Percentiles rank a stretch among this genome's conserved stretches.
These are phyloP conservation scores for Colletotrichum karsti DNA, from an alignment of 2,329 filamentous ascomycete genomes.

Conservation along the genomic window DNA sequence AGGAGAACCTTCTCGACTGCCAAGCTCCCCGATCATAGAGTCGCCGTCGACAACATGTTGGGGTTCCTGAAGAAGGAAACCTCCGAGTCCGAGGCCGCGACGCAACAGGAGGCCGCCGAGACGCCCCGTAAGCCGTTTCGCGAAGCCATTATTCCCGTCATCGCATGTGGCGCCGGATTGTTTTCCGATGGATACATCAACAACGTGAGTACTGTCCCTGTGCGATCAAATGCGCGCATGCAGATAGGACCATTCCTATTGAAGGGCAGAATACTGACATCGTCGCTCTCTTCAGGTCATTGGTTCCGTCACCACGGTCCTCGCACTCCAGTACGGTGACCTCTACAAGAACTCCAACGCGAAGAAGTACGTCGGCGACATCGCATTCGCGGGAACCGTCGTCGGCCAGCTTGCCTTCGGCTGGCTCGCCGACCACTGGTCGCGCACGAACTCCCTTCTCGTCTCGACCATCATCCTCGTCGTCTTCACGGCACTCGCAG, in stretches of 20 bases:
- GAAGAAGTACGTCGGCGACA: constrained; percentile 78
- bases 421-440: constrained; percentile 84
- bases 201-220: constrained; percentile 61
- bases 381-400: constrained; percentile 88
- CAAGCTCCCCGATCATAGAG: not conserved
- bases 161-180: constrained; percentile 88
- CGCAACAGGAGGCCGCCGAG: not conserved
- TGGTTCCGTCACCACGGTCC: constrained; percentile 83
- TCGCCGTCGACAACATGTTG: constrained; percentile 6
- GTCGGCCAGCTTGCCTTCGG: constrained; percentile 85
- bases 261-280: not conserved
- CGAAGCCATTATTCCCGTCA: constrained; percentile 65
- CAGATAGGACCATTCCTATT: rapidly evolving
- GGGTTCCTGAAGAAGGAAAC: constrained; percentile 1
- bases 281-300: constrained; percentile 69
- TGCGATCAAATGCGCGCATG: rapidly evolving
- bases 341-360: constrained; percentile 76
- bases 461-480: constrained; percentile 85
- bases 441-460: constrained; percentile 82
- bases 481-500: constrained; percentile 81
- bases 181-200: constrained; percentile 95
- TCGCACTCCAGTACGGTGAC: constrained; percentile 72
- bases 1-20: not conserved
- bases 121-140: constrained; percentile 13
- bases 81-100: not conserved